Evolutionary conservation across 2,329 filamentous ascomycete genomes (phyloP), one percentile per base, ranked within the genome.

Genomic region (Cordyceps cicadae): DNA sequence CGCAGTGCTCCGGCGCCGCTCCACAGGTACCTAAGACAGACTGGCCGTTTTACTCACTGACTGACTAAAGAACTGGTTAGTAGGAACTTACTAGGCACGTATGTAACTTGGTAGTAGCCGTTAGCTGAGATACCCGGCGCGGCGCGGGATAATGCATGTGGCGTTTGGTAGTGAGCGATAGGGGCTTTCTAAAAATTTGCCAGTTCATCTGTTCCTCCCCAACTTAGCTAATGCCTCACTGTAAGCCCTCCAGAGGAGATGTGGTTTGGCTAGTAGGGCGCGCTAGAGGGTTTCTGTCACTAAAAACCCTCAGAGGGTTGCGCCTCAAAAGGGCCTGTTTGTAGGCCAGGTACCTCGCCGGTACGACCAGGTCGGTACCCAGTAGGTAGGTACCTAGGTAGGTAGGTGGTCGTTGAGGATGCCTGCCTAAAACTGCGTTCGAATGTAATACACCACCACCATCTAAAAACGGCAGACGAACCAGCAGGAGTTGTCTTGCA

Each of bases 401-500:
- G n/a, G n/a, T n/a, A n/a, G n/a, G n/a, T n/a, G n/a, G n/a, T n/a
- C n/a, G n/a, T n/a, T n/a, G n/a, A n/a, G n/a, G n/a, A n/a, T n/a
- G n/a, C n/a, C n/a, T n/a, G n/a, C n/a, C n/a, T n/a, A n/a, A n/a
- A n/a, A 4, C 24, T 24, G 24, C 4, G 24, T 24, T 24, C 4
- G 24, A 24, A 24, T 24, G 24, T 8, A 17, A 43, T 19, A 7
- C 5, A n/a, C 41, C 41, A 43, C 41, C 41, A 4, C 29, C 12
- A 37, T 9, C 34, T 37, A 34, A 8, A 37, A 11, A 11, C 7
- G 34, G 46, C 46, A 51, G 49, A 24, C 52, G 39, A 26, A 26
- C 24, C 56, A 48, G 48, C 57, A 59, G 49, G 26, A 46, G 53
- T 46, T 59, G 62, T 61, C 49, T 57, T 52, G 34, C 48, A 52